Evolutionary conservation across 1,284 basidiomycete genomes (phyloP).

Genomic region (Polyporus tsugae): DNA sequence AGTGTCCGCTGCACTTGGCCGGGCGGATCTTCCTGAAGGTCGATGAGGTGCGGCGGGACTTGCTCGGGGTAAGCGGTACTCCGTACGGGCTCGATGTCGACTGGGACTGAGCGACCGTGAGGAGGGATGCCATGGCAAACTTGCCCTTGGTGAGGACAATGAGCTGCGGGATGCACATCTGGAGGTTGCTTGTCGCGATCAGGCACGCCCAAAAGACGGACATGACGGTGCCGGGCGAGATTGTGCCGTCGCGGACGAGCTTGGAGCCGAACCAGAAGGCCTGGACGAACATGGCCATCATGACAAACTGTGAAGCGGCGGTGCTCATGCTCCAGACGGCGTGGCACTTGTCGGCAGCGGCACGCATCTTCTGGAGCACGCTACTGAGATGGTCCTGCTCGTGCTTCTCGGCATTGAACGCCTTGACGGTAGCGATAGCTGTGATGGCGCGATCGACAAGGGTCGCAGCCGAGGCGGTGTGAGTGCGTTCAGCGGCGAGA

Average conservation of each 20-base stretch:
- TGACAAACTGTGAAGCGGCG: conserved; percentile 78
- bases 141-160: conserved; percentile 88
- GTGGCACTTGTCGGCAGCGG: conserved; percentile 63
- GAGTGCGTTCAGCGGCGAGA: conserved; percentile 71
- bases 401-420: conserved; percentile 85
- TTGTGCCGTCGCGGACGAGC: conserved; percentile 79
- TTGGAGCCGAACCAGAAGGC: conserved; percentile 97
- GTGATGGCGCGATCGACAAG: conserved; percentile 82
- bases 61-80: conserved; percentile 30
- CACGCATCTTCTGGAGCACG: conserved; percentile 57
- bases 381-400: conserved; percentile 63
- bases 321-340: conserved; percentile 81
- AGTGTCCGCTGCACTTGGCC: conserved; percentile 72
- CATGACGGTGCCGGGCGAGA: conserved; percentile 84
- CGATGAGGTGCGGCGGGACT: conserved; percentile 37
- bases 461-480: conserved; percentile 78
- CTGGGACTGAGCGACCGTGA: conserved; percentile 63
- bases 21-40: conserved; percentile 69
- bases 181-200: conserved; percentile 87
- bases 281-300: conserved; percentile 94
- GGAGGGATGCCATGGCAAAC: conserved; percentile 78
- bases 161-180: conserved; percentile 86
- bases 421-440: conserved; percentile 93
- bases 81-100: conserved; percentile 22
- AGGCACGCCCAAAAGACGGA: conserved; percentile 97